Conservation (phyloP, 1,284 basidiomycete species). For the Cystobasidium slooffiae region DNA sequence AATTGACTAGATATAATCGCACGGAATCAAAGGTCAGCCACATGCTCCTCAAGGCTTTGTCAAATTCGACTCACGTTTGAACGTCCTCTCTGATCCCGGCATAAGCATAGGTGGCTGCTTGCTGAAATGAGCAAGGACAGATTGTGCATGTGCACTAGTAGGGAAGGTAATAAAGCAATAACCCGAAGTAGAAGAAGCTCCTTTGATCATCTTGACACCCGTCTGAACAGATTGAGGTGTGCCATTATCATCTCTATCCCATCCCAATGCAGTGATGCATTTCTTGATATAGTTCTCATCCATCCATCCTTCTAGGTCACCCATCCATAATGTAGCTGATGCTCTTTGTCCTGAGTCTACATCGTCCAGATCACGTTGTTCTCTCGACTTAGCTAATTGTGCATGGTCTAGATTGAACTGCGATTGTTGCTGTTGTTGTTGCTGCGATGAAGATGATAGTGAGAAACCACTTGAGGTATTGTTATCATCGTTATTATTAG, state of each 20-base stretch:
- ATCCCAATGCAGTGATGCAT: slow-evolving; percentile 21
- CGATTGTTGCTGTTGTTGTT: slow-evolving; percentile 12
- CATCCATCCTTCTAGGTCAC: slow-evolving; percentile 67
- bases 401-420: slow-evolving; percentile 43
- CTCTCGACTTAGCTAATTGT: slow-evolving; percentile 38
- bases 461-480: background rate
- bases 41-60: background rate
- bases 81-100: slow-evolving; percentile 57
- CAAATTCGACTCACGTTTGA: slow-evolving; percentile 49
- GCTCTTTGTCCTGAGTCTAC: slow-evolving; percentile 41
- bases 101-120: slow-evolving; percentile 65
- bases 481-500: background rate
- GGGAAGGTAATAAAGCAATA: slow-evolving; percentile 86
- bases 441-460: slow-evolving; percentile 3
- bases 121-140: slow-evolving; percentile 71
- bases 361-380: slow-evolving; percentile 42
- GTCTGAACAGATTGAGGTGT: slow-evolving; percentile 15
- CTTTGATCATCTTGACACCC: slow-evolving; percentile 60
- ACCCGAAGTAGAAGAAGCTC: slow-evolving; percentile 69
- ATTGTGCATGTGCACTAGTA: slow-evolving; percentile 69
- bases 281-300: slow-evolving; percentile 82
- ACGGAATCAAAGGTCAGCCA: slow-evolving; percentile 6
- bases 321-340: slow-evolving; percentile 45
- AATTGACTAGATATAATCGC: slow-evolving; percentile 78
- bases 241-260: slow-evolving; percentile 34